Conservation (phyloP, 2,329 filamentous ascomycete species). For the Neoascochyta sp. region DNA sequence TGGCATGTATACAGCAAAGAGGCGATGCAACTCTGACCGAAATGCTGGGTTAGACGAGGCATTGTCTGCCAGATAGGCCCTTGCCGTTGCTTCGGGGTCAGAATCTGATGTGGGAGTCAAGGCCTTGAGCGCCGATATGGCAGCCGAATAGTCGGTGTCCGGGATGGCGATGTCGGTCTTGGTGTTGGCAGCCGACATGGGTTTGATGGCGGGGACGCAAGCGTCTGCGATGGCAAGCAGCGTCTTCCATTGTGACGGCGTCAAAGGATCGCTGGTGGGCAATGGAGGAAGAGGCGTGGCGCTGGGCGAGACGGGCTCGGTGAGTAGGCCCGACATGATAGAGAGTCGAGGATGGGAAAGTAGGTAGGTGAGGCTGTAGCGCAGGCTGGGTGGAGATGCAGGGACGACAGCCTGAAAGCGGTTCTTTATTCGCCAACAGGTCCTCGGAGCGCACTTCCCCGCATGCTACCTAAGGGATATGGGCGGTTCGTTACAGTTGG, state of each 20-base stretch:
- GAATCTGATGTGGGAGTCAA: constrained; percentile 25
- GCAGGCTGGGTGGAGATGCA: too few relatives aligned
- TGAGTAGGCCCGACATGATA: too few relatives aligned
- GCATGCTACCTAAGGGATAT: too few relatives aligned
- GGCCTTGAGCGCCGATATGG: constrained; percentile 37
- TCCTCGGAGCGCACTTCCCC: too few relatives aligned
- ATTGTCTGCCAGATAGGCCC: constrained; percentile 53
- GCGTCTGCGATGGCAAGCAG: constrained; percentile 57
- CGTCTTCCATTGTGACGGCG: constrained; percentile 56
- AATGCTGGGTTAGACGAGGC: constrained; percentile 54
- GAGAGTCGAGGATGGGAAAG: too few relatives aligned
- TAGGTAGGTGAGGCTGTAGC: too few relatives aligned
- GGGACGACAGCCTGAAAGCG: too few relatives aligned
- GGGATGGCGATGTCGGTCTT: constrained; percentile 47
- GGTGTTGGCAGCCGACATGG: constrained; percentile 35
- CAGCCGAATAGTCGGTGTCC: constrained; percentile 49
- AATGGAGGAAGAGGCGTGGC: constrained; percentile 47
- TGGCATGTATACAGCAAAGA: constrained; percentile 49
- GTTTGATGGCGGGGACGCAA: constrained; percentile 57
- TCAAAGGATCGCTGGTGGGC: constrained; percentile 48
- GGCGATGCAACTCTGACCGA: constrained; percentile 47
- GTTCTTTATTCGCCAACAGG: too few relatives aligned
- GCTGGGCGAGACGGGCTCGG: constrained; percentile 33
- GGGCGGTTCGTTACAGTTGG: too few relatives aligned
- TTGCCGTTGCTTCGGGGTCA: constrained; percentile 44